Evolutionary conservation across 176 grass and related monocot species (phyloP).

Genomic region (Carex parvula): DNA sequence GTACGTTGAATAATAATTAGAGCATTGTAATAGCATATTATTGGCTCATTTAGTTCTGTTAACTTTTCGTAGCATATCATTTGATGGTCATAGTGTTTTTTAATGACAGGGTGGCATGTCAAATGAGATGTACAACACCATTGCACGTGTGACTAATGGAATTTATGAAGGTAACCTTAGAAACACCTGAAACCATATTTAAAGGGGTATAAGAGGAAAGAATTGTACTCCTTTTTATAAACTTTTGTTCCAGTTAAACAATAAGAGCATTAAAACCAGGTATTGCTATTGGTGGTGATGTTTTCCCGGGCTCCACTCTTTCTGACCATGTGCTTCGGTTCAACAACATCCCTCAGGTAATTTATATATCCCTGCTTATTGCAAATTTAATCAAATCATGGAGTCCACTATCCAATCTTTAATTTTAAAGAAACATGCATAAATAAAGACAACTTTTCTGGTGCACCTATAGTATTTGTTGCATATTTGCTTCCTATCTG

Average conservation of each 20-base stretch:
- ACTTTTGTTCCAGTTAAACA: constrained; percentile 1
- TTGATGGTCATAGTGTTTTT: background rate
- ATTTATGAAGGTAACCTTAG: constrained; percentile 89
- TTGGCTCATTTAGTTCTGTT: background rate
- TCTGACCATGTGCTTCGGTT: constrained; percentile 95
- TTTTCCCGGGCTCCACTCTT: constrained; percentile 96
- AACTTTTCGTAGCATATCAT: background rate
- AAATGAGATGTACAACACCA: constrained; percentile 97
- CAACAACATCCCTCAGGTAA: constrained; percentile 96
- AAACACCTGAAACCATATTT: background rate
- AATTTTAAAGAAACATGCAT: background rate
- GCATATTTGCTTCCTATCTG: background rate
- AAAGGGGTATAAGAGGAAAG: constrained; percentile 8
- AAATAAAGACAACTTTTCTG: background rate
- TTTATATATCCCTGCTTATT: background rate
- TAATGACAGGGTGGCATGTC: constrained; percentile 89
- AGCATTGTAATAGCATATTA: background rate
- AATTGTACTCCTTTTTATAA: background rate
- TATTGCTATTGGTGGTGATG: constrained; percentile 98
- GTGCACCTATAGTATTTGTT: background rate
- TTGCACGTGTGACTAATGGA: constrained; percentile 95
- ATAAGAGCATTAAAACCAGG: constrained; percentile 33
- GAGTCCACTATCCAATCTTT: background rate
- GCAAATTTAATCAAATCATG: background rate
- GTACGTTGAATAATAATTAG: background rate